Base-by-base conservation (phyloP, 352 stramenopile species). In the Pythium oligandrum region DNA sequence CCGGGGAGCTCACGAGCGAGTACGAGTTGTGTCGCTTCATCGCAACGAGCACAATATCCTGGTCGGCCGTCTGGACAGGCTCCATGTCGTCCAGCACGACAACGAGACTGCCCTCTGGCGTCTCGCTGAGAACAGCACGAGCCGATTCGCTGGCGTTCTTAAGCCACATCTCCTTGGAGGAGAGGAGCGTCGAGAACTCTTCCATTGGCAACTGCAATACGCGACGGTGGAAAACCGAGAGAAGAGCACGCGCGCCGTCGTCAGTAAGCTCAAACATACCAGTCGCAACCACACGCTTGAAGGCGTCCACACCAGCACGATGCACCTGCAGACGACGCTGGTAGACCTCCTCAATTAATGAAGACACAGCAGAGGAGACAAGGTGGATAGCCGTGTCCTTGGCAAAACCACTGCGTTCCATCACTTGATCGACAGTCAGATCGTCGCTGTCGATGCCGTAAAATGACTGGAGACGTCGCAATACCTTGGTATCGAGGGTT, bases 21-120 rank as follows among this genome's bases (percentile, higher is more conserved):
- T 86, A 88, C 42, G 82, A 92, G 42, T 73, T 89, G 63, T 90
- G 75, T 48, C 82, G 77, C 58, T 89, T 92, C 17, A 62, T 65
- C 26, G 73, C 73, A 1, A 79, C 64, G 26, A 92, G 54, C 55
- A 82, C 64, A 35, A 92, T 75, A 47, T 92, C 82, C 47, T 70
- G 70, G 53, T 92, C 82, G 6, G 68, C 72, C 3, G 82, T 92
- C 53, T 92, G 82, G 3, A 84, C 66, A 3, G 82, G 82, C 58
- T 92, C 78, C 74, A 87, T 88, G 54, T 92, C 82, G 62, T 92
- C 79, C 42, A 92, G 59, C n/a, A 72, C 70, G 12, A 92, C 68
- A 9, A 75, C 70, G 38, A 92, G 50, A 47, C 71, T 87, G 9
- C 82, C 82, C 30, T 92, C 78, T 2, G 51, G 54, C 58, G 87